Percentiles rank a stretch among this genome's conserved stretches.
These are phyloP conservation scores for Pilaira anomala DNA, from an alignment of 192 early-diverging fungal species.

Conservation along the genomic window DNA sequence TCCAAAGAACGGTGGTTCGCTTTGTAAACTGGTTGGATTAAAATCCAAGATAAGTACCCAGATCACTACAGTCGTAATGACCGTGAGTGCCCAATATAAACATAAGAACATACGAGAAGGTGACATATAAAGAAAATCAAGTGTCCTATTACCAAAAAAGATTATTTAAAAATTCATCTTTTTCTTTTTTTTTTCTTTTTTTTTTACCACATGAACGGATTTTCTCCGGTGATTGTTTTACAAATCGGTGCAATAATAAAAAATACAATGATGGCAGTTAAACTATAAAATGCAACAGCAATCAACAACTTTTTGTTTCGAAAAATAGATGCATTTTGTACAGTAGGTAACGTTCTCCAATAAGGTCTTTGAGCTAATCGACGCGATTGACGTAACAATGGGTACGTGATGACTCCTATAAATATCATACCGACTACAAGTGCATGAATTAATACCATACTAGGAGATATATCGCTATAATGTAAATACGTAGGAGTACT, in stretches of 20 bases:
- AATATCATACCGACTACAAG: constrained; percentile 68
- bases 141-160: constrained; percentile 21
- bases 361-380: constrained; percentile 46
- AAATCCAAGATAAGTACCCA: constrained; percentile 38
- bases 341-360: constrained; percentile 31
- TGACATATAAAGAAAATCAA: constrained; percentile 35
- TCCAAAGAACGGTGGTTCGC: neutral
- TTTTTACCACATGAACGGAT: constrained; percentile 68
- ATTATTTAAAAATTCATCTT: neutral
- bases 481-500: constrained; percentile 25
- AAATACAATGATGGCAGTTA: constrained; percentile 43
- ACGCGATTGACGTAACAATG: constrained; percentile 51
- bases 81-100: constrained; percentile 45
- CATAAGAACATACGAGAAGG: constrained; percentile 37
- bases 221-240: constrained; percentile 42
- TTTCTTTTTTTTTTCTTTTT: neutral
- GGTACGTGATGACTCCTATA: constrained; percentile 53
- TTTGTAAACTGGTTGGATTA: neutral
- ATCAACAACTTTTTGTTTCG: constrained; percentile 37
- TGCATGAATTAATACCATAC: constrained; percentile 54
- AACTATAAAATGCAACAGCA: constrained; percentile 40
- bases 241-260: constrained; percentile 56
- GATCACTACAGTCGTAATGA: constrained; percentile 40
- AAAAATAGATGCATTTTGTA: constrained; percentile 17
- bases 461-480: constrained; percentile 25